Conservation (phyloP, 2,329 filamentous ascomycete genomes). For the Neopestalotiopsis clavispora region DNA sequence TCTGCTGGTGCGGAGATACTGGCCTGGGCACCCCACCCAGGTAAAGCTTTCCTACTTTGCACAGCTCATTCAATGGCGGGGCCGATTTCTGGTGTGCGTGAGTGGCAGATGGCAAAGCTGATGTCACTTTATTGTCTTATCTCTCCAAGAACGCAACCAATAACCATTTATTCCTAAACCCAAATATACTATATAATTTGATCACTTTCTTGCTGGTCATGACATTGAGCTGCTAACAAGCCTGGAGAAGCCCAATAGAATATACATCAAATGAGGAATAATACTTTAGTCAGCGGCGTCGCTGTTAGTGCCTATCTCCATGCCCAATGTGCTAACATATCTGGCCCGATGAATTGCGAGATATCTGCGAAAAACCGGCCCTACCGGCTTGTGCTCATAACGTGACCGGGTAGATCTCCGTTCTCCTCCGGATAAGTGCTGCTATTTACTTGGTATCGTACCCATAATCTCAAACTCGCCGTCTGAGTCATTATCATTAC, state of each 20-base stretch:
- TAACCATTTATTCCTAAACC: not conserved
- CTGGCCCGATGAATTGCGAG: not conserved
- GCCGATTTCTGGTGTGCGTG: not conserved
- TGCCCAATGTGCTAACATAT: not conserved
- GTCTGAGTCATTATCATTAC: not conserved
- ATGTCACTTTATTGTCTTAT: constrained; percentile 1
- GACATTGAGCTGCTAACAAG: too few relatives aligned
- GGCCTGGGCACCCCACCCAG: constrained; percentile 16
- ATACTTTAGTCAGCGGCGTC: too few relatives aligned
- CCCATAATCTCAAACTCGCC: not conserved
- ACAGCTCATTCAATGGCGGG: constrained; percentile 10
- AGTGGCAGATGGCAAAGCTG: not conserved
- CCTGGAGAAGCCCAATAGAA: too few relatives aligned
- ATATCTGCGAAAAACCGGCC: not conserved
- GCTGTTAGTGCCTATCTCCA: not conserved
- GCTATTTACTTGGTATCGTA: not conserved
- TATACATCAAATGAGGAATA: too few relatives aligned
- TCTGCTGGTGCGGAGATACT: constrained; percentile 13
- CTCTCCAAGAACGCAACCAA: not conserved
- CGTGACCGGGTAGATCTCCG: not conserved
- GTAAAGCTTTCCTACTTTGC: constrained; percentile 22
- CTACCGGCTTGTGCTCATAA: not conserved
- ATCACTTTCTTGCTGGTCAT: too few relatives aligned
- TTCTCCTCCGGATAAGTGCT: not conserved
- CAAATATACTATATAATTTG: too few relatives aligned